Base-by-base conservation (phyloP, 345 rosid species). In the Eucalyptus erythrocorys region DNA sequence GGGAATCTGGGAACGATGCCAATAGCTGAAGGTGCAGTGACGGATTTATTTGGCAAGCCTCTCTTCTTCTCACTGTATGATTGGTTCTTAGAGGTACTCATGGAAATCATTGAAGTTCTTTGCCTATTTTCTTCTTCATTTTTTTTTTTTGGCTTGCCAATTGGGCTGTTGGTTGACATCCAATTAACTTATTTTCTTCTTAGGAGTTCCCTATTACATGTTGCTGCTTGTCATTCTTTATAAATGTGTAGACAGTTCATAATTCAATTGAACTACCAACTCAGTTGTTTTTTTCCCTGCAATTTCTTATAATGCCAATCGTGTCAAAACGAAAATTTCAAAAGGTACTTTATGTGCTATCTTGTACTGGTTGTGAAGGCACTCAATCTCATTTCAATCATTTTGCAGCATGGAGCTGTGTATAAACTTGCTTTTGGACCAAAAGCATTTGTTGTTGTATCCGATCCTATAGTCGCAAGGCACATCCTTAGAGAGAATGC, bases 391-490 rank as follows among this genome's bases (percentile, higher is more conserved):
- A 43, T 90, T 81, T 88, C 53, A 88, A 71, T 85, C 21, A 85
- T 89, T 53, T 86, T 90, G 87, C 97, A 97, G 99, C 96, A 96
- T 89, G 99, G 99, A 87, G 93, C 98, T 27, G 96, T 97, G 30
- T 97, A 95, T 89, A 97, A 97, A 87, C 99, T 97, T 91, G 99
- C 99, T 85, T 97, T 97, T 94, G 99, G 99, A 64, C 99, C 99
- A 64, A 97, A 97, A 90, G 96, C 99, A 17, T 97, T 97, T 93
- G 99, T 97, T 89, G 99, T 97, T 88, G 95, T 96, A 89, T 97
- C 99, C 4, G 99, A 97, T 92, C 98, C 99, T 14, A 93, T 96
- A 86, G 92, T 96, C 90, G 96, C 97, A 66, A 94, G 98, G 90
- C 95, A 96, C 91, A 92, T 97, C 82, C 97, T 96, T 32, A 94